Base-by-base conservation (phyloP, 2,329 filamentous ascomycete species). In the Epichloe scottii region DNA sequence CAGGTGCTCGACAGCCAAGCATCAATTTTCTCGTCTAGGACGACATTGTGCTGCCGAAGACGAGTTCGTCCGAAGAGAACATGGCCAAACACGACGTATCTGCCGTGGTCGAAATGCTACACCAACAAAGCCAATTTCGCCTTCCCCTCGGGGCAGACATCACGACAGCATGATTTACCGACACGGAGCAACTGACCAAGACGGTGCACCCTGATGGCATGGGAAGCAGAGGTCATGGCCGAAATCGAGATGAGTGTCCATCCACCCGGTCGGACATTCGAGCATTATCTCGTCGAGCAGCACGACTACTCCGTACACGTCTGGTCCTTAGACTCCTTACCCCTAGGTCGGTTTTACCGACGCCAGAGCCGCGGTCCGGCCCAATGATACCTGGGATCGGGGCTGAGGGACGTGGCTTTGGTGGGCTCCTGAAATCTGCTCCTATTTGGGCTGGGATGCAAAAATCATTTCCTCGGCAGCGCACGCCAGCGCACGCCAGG, bases 341-440 rank as follows among this genome's bases (percentile, higher is more conserved):
- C 21, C 34, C 4, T 14, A 35, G 15, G 17, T 40, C 10, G 39
- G n/a, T 41, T 17, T 23, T 39, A n/a, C 46, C 46, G 46, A 34
- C 17, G 14, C 46, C 33, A 48, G 15, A 39, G 34, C 46, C 17
- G 35, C 46, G 34, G 35, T 26, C 47, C 47, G 39, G 19, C 46
- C 37, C 35, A 48, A 48, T 48, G 37, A 8, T 34, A 40, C 35
- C 35, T 17, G 14, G 34, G 46, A 48, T 41, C 46, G 38, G 23
- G 23, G 47, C 47, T 49, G 46, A 48, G n/a, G 10, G 38, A 41
- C 21, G 35, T 41, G 17, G 23, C 4, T 15, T 30, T 17, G 10
- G 46, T 41, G 46, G 46, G 23, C 34, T 19, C 46, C 21, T 40
- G 46, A 48, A 41, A 48, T 48, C 34, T 44, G 41, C 19, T 44